phyloP scores from a whole-genome alignment of 1,284 basidiomycete genomes.

The Ceratobasidium theobromae region DNA sequence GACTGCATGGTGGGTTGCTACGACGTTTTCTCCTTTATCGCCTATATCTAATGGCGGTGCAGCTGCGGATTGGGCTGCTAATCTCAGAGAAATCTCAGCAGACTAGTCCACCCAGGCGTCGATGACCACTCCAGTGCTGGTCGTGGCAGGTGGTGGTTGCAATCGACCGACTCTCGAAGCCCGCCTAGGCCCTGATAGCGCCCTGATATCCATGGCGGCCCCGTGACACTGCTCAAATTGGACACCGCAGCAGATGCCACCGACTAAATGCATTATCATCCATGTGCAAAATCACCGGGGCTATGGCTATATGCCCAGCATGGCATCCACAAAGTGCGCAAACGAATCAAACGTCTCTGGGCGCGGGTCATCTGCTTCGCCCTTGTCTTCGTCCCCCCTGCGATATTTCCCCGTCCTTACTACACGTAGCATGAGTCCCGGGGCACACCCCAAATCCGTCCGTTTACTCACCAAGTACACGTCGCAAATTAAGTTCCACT shows the following conservation, averaged over 20 bases:
- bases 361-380: slow-evolving; percentile 42
- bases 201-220: slow-evolving; percentile 26
- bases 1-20: slow-evolving; percentile 5
- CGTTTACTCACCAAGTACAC: slow-evolving; percentile 57
- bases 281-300: not conserved
- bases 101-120: not conserved
- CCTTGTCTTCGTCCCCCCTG: slow-evolving; percentile 53
- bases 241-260: not conserved
- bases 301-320: slow-evolving; percentile 39
- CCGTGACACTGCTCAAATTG: slow-evolving; percentile 17
- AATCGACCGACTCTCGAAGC: slow-evolving; percentile 8
- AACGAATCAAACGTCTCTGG: slow-evolving; percentile 60
- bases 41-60: too few species aligned
- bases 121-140: too few species aligned
- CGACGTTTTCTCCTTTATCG: not conserved
- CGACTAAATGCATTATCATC: too few species aligned
- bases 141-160: not conserved
- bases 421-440: slow-evolving; percentile 38
- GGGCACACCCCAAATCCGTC: slow-evolving; percentile 28
- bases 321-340: slow-evolving; percentile 54
- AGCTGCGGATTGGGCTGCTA: not conserved
- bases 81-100: not conserved
- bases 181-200: not conserved
- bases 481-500: slow-evolving; percentile 57
- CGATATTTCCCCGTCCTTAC: slow-evolving; percentile 68